Base-by-base conservation (phyloP, 73 alveolate species). In the Blepharisma stoltei region DNA sequence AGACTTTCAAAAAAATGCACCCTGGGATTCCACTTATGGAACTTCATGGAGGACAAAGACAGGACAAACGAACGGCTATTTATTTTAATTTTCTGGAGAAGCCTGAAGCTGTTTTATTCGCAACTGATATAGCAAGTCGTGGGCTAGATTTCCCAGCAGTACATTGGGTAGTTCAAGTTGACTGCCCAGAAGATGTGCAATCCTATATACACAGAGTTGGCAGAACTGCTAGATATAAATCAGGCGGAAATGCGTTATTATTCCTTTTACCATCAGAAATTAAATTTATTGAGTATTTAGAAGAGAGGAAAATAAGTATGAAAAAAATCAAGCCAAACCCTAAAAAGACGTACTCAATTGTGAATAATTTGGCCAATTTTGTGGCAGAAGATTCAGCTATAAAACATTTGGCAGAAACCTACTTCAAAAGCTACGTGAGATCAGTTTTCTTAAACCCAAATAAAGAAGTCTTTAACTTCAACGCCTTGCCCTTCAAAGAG, bases 131-230 rank as follows among this genome's bases (percentile, higher is more conserved):
- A 25, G 98, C 99, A 9, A 73, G 97, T 11, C 83, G 99, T 84
- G 99, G 99, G 18, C 75, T 94, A 21, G 99, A 94, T 83, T 94
- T 93, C 83, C 99, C 99, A 5, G 91, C 92, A 7, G 97, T 94
- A 6, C 97, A 92, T 76, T 93, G 98, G 99, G 98, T 94, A 7
- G 87, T 94, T 52, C 78, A 89, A 85, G 83, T 86, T 32, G 98
- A 94, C 78, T 78, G 93, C 76, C 98, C 98, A 0, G 97, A 92
- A 54, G 96, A 92, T 81, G 73, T 83, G n/a, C 68, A 77, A 6
- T 83, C 95, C 7, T 94, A 94, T 76, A 81, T 96, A 69, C 98
- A 96, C 86, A 81, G 99, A 94, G 91, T 93, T 32, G 99, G 96
- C 54, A 88, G 98, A 78, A 93, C 98, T 82, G 97, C 99, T 70